These are phyloP conservation scores for Cercospora canescens DNA, from an alignment of 2,329 filamentous ascomycete species.

Conservation along the genomic window DNA sequence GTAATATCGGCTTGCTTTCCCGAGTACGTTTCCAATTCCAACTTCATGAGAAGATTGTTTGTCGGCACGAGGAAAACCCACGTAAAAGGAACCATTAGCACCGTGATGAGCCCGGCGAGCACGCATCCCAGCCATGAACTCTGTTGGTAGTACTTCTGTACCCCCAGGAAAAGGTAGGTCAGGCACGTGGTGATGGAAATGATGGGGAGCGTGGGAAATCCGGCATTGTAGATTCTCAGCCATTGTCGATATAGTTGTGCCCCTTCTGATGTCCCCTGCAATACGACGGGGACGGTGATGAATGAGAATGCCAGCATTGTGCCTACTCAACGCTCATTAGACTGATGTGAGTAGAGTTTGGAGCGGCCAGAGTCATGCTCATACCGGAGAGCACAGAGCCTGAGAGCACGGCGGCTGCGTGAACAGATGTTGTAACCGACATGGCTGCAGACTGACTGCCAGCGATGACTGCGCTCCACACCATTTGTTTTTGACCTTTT, in stretches of 20 bases:
- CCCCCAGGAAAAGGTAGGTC: not conserved
- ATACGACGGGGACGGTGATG: constrained; percentile 2
- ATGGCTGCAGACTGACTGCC: too few relatives aligned
- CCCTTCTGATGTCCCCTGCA: not conserved
- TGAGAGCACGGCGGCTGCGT: too few relatives aligned
- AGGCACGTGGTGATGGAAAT: constrained; percentile 7
- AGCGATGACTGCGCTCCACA: too few relatives aligned
- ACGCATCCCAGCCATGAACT: not conserved
- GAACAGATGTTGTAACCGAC: too few relatives aligned
- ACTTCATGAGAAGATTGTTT: not conserved
- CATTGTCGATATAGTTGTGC: constrained; percentile 8
- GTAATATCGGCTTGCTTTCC: not conserved
- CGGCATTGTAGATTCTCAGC: constrained; percentile 6
- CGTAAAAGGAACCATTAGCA: constrained; percentile 14
- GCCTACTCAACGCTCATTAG: not conserved
- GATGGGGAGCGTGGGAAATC: not conserved
- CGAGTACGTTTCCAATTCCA: not conserved
- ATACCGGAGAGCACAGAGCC: too few relatives aligned
- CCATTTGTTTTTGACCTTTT: too few relatives aligned
- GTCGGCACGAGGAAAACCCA: constrained; percentile 12
- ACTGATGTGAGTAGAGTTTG: too few relatives aligned
- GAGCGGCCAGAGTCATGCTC: too few relatives aligned
- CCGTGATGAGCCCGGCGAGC: constrained; percentile 4
- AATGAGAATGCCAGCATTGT: constrained; percentile 12
- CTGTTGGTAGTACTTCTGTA: not conserved